Evolutionary conservation across 345 rosid genomes (phyloP).

Genomic region (Acer yangbiense): DNA sequence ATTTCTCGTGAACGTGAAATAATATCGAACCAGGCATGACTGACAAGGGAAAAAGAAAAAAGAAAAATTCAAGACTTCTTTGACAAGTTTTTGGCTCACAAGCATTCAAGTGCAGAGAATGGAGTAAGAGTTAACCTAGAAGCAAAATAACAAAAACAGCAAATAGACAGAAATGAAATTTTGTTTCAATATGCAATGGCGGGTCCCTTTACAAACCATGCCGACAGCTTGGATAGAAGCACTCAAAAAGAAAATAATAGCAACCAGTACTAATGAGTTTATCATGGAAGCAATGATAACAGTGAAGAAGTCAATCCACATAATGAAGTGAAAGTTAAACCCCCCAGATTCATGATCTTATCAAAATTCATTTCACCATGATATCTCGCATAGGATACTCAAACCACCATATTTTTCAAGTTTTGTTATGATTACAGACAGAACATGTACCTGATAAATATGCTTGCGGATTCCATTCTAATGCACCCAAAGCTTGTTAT

Average conservation of each 20-base stretch:
- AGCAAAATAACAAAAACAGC: background rate
- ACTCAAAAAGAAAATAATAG: slow-evolving; percentile 29
- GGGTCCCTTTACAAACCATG: slow-evolving; percentile 26
- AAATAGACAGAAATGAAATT: slow-evolving; percentile 13
- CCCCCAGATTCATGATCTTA: slow-evolving; percentile 33
- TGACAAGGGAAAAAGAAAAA: background rate
- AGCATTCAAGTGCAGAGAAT: background rate
- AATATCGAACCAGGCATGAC: background rate
- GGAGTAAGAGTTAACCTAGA: background rate
- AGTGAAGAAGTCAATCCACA: slow-evolving; percentile 48
- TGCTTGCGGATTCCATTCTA: slow-evolving; percentile 20
- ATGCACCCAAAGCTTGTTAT: slow-evolving; percentile 9
- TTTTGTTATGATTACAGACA: slow-evolving; percentile 41
- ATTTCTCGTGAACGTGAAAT: background rate
- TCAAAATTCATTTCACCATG: slow-evolving; percentile 3
- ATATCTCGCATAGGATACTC: slow-evolving; percentile 54
- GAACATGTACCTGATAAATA: slow-evolving; percentile 21
- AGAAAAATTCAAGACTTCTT: background rate
- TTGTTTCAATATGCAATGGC: slow-evolving; percentile 14
- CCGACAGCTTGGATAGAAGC: slow-evolving; percentile 33
- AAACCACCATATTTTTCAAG: slow-evolving; percentile 38
- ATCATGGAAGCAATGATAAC: slow-evolving; percentile 50
- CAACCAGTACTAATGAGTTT: slow-evolving; percentile 15
- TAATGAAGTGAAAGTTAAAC: slow-evolving; percentile 37
- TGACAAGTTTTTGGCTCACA: background rate